Base-by-base conservation (phyloP, 371 early-diverging fungal species). In the Batkoa obscura region DNA sequence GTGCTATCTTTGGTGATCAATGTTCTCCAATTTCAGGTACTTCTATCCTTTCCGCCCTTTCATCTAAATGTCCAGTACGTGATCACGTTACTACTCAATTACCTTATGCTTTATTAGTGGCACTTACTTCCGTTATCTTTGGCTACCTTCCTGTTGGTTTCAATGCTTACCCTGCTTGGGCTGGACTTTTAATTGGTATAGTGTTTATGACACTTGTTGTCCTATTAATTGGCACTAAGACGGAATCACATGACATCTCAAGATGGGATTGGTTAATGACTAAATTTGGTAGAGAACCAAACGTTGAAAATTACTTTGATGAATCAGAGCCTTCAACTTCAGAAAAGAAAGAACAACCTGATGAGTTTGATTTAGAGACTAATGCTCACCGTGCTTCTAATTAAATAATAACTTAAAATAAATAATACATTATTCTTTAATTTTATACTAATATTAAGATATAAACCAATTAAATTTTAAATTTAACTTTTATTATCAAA, bases 1-100 rank as follows among this genome's bases (percentile, higher is more conserved):
- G 57, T 41, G 57, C 57, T 10, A 57, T 57, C 23, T 57, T 57
- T 38, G 57, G 57, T 39, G 57, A 57, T 36, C 57, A 57, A 37
- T 57, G 57, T 32, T 57, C 57, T 10, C 57, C 57, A 37, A 57
- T 57, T 37, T 49, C 49, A 8, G 57, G 57, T 39, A 57, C 57
- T 12, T 49, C 49, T 10, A 49, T 57, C n/a, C 48, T 57, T 15
- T 49, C 49, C n/a, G 57, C 57, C 17, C 30, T 57, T 37, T 48
- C 57, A 1, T 57, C 57, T 13, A 57, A 49, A 31, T 57, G 57
- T 49, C 57, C 57, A 2, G 31, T 57, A 3, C 33, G 39, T 4
- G 57, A 47, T 12, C 57, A 57, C 36, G 57, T 57, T 37, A 48
- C 50, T 23, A 57, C 57, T 32, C 57, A 57, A 41, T 37, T 57